Percentiles rank a stretch among this genome's conserved stretches.
Conservation (phyloP, 495 filamentous ascomycete genomes). For the Talaromyces ruber region DNA sequence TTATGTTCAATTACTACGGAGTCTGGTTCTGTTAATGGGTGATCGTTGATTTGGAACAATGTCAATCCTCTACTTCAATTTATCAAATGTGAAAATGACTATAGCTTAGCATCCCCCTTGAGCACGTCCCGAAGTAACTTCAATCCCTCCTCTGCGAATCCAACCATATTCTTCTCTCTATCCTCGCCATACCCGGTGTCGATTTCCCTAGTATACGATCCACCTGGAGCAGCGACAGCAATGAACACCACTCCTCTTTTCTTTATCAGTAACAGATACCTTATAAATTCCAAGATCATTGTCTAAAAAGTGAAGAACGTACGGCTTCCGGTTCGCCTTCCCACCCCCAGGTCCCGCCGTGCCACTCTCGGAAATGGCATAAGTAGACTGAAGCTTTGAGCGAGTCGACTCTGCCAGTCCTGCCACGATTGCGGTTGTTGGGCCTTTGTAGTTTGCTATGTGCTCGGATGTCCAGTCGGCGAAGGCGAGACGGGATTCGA, state of each 20-base stretch:
- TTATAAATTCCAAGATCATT: constrained; percentile 13
- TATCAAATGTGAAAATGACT: not conserved
- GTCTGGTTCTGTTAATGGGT: not conserved
- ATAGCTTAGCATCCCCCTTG: constrained; percentile 37
- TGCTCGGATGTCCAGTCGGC: constrained; percentile 51
- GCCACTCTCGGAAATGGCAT: constrained; percentile 50
- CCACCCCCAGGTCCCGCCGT: constrained; percentile 56
- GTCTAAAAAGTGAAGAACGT: constrained; percentile 15
- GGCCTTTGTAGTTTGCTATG: constrained; percentile 43
- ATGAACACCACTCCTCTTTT: constrained; percentile 50
- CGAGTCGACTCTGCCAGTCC: constrained; percentile 48
- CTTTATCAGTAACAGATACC: constrained; percentile 4
- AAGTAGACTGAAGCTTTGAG: constrained; percentile 41
- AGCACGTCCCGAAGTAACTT: constrained; percentile 48
- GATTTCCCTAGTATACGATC: constrained; percentile 40
- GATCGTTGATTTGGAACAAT: not conserved
- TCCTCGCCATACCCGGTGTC: constrained; percentile 43
- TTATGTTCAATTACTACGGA: not conserved
- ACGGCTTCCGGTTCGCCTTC: constrained; percentile 49
- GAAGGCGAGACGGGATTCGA: constrained; percentile 49
- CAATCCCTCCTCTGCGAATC: constrained; percentile 49
- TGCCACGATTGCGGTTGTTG: constrained; percentile 46
- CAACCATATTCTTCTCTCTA: constrained; percentile 52
- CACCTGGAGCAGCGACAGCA: constrained; percentile 42
- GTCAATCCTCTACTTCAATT: not conserved